phyloP scores from a whole-genome alignment of 2,329 filamentous ascomycete genomes.

The Calcarisporium arbuscula region DNA sequence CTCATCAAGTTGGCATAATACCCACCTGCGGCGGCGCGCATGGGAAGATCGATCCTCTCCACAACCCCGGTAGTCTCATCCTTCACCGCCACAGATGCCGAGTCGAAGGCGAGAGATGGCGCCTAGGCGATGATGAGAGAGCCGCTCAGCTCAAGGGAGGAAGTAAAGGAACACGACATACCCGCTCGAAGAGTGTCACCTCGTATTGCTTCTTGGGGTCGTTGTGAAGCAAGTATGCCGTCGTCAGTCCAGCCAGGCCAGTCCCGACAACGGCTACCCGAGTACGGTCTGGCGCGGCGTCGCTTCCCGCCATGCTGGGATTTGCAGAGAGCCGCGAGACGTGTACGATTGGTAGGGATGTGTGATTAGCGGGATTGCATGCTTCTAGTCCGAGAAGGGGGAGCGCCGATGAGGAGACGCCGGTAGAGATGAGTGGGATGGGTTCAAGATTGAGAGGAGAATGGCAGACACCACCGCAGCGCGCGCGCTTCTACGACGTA shows the following conservation, averaged over 20 bases:
- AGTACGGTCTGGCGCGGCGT: constrained; percentile 3
- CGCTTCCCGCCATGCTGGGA: background rate
- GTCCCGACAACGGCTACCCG: constrained; percentile 32
- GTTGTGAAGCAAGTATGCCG: constrained; percentile 26
- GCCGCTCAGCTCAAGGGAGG: constrained; percentile 11
- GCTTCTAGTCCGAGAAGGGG: too few relatives aligned
- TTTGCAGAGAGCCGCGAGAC: background rate
- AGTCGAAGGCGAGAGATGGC: constrained; percentile 27
- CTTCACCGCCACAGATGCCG: constrained; percentile 29
- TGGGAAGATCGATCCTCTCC: constrained; percentile 33
- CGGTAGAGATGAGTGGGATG: too few relatives aligned
- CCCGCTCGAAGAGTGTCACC: constrained; percentile 32
- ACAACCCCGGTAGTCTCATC: constrained; percentile 20
- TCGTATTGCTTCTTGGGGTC: constrained; percentile 23
- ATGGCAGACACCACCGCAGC: too few relatives aligned
- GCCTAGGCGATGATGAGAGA: constrained; percentile 18
- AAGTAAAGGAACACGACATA: constrained; percentile 9
- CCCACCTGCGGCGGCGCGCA: constrained; percentile 29
- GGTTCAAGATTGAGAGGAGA: too few relatives aligned
- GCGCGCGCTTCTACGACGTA: too few relatives aligned
- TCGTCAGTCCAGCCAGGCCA: constrained; percentile 29
- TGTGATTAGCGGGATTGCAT: too few relatives aligned
- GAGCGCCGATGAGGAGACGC: too few relatives aligned
- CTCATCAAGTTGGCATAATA: constrained; percentile 50
- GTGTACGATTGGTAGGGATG: too few relatives aligned